phyloP scores from a whole-genome alignment of 345 rosid species.

The Nephelium lappaceum region DNA sequence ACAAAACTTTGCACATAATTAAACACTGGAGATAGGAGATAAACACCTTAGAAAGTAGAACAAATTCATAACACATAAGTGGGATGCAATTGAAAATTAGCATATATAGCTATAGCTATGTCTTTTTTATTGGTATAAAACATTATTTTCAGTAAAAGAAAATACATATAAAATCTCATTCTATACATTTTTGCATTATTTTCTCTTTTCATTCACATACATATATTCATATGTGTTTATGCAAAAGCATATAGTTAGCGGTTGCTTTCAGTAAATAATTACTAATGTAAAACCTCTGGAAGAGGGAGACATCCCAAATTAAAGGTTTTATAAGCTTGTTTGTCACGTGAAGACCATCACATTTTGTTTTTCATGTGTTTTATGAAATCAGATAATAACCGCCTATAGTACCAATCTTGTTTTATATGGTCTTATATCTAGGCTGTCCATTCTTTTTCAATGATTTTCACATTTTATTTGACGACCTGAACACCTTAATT shows the following conservation, averaged over 20 bases:
- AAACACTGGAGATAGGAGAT: too few species aligned
- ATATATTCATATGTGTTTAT: too few species aligned
- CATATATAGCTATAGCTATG: background rate
- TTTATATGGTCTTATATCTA: background rate
- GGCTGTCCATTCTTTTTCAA: background rate
- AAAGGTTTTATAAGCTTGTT: background rate
- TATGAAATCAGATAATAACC: background rate
- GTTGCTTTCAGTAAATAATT: background rate
- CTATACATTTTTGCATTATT: background rate
- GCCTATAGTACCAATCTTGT: background rate
- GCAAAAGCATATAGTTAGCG: background rate
- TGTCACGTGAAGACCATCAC: background rate
- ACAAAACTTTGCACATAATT: too few species aligned
- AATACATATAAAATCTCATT: background rate
- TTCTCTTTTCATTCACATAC: background rate
- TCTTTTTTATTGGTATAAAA: too few species aligned
- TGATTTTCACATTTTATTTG: background rate
- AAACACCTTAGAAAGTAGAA: too few species aligned
- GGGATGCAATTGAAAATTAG: too few species aligned
- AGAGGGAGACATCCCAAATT: background rate
- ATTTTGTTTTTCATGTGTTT: background rate
- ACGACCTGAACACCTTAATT: background rate
- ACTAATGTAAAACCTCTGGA: background rate
- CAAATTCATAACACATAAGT: too few species aligned
- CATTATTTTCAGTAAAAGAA: too few species aligned